Conservation (phyloP, 164 flowering plant genomes). For the Berberis vulgaris region DNA sequence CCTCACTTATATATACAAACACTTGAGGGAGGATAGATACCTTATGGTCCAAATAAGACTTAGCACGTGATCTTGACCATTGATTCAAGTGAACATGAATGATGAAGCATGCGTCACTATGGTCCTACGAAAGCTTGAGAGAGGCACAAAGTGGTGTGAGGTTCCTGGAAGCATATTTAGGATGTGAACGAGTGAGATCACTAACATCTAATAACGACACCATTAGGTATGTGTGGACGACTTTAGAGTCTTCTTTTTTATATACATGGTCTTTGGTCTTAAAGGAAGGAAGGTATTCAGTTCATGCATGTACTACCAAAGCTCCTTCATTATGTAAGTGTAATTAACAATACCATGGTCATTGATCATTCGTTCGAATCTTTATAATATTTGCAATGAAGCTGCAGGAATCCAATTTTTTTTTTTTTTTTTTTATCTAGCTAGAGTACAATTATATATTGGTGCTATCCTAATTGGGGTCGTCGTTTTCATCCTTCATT, state of each 20-base stretch:
- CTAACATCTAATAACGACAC: not conserved
- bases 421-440: too few species aligned
- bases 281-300: not conserved
- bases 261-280: not conserved
- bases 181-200: not conserved
- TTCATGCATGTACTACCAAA: too few species aligned
- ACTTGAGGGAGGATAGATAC: not conserved
- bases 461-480: too few species aligned
- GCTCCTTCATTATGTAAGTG: too few species aligned
- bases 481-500: too few species aligned
- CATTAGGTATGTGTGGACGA: not conserved
- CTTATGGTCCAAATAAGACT: not conserved
- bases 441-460: too few species aligned
- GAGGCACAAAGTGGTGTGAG: not conserved
- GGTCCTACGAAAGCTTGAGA: not conserved
- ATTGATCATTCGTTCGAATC: too few species aligned
- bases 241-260: not conserved
- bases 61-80: not conserved
- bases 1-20: not conserved
- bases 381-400: too few species aligned
- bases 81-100: not conserved
- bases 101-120: not conserved
- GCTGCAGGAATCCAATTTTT: too few species aligned
- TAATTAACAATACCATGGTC: too few species aligned
- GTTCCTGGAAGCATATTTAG: not conserved